A percentile compares a stretch with the other conserved stretches of the same genome.
phyloP scores from a whole-genome alignment of 495 filamentous ascomycete species.

The Penicillium diatomitis region DNA sequence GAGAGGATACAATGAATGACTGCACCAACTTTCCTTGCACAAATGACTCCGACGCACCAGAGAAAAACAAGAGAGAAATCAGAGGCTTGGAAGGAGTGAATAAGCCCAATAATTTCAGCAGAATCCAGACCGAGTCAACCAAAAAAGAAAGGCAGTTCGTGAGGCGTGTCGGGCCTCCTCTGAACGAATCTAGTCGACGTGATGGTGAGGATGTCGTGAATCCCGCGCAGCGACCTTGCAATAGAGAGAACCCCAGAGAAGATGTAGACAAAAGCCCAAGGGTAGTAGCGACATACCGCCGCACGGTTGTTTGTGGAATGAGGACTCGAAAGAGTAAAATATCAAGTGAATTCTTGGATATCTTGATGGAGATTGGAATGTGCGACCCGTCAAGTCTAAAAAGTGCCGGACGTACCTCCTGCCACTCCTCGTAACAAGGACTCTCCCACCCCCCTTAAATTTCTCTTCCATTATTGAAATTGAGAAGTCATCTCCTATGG shows the following conservation, averaged over 20 bases:
- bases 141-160: slow-evolving; percentile 4
- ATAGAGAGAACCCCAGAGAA: slow-evolving; percentile 4
- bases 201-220: not conserved
- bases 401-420: too few relatives aligned
- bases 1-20: too few relatives aligned
- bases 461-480: too few relatives aligned
- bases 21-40: too few relatives aligned
- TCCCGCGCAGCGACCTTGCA: not conserved
- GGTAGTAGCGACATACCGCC: slow-evolving; percentile 9
- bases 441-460: too few relatives aligned
- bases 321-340: not conserved
- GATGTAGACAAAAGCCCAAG: not conserved
- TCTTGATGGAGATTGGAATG: slow-evolving; percentile 2
- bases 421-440: too few relatives aligned
- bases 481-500: too few relatives aligned
- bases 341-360: too few relatives aligned
- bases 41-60: too few relatives aligned
- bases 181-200: not conserved
- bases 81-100: too few relatives aligned
- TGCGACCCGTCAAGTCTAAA: not conserved
- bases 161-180: slow-evolving; percentile 7
- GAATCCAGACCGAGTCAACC: not conserved
- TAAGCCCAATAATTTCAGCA: too few relatives aligned
- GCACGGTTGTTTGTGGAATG: slow-evolving; percentile 11
- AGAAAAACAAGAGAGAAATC: too few relatives aligned